Conservation (phyloP, 2,329 filamentous ascomycete species). For the Cercospora sp. region DNA sequence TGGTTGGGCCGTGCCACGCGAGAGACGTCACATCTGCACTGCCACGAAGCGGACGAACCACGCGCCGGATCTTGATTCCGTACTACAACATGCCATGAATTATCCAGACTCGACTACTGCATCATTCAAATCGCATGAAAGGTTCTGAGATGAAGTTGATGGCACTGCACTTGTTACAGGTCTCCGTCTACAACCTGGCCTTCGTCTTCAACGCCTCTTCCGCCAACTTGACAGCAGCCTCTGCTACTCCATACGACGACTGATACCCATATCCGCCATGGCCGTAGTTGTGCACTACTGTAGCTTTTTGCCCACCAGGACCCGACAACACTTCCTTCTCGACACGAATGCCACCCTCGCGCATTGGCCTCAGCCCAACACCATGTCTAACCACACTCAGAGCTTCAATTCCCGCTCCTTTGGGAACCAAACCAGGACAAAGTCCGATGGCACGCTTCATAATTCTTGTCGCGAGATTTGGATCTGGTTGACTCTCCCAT, state of each 20-base stretch:
- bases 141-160: background rate
- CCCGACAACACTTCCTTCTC: conserved; percentile 69
- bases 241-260: conserved; percentile 46
- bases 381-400: conserved; percentile 77
- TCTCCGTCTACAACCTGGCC: conserved; percentile 29
- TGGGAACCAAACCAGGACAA: conserved; percentile 61
- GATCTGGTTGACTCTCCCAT: conserved; percentile 78
- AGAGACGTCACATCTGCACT: background rate
- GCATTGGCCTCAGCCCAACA: conserved; percentile 75
- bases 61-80: background rate
- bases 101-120: background rate
- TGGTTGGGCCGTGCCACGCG: conserved; percentile 2
- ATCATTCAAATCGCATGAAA: background rate
- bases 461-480: conserved; percentile 75
- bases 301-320: conserved; percentile 40
- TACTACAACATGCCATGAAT: background rate
- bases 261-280: conserved; percentile 76
- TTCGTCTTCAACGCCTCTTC: conserved; percentile 34
- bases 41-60: background rate
- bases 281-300: conserved; percentile 79
- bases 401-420: conserved; percentile 67
- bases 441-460: conserved; percentile 73
- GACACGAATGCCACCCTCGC: conserved; percentile 71
- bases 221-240: conserved; percentile 45
- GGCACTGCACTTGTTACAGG: background rate